These are phyloP conservation scores for Macrophomina tecta DNA, from an alignment of 2,329 filamentous ascomycete genomes.

Conservation along the genomic window DNA sequence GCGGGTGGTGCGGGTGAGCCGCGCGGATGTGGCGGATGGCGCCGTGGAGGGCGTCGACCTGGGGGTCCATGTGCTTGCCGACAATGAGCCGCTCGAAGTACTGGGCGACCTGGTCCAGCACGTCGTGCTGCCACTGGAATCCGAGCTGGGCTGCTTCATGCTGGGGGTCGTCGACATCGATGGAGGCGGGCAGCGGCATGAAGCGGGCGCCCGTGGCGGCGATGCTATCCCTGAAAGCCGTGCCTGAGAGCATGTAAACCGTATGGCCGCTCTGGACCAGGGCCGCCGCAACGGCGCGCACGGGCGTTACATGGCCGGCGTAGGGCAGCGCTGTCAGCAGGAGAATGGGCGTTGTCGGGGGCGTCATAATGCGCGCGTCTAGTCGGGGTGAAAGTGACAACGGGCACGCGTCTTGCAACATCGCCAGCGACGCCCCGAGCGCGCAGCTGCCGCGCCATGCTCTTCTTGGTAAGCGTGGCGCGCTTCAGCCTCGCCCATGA, in stretches of 20 bases:
- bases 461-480: too few species aligned
- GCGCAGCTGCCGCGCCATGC: too few species aligned
- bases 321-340: neutral
- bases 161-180: constrained; percentile 33
- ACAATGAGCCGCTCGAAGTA: neutral
- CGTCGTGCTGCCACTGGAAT: constrained; percentile 45
- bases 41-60: constrained; percentile 42
- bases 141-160: constrained; percentile 40
- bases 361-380: too few species aligned
- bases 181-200: constrained; percentile 40
- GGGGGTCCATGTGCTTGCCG: constrained; percentile 37
- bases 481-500: too few species aligned
- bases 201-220: constrained; percentile 49
- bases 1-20: constrained; percentile 43
- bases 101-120: constrained; percentile 31
- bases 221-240: constrained; percentile 44
- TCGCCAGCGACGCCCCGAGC: too few species aligned
- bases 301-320: constrained; percentile 34
- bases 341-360: neutral
- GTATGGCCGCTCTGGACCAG: constrained; percentile 50
- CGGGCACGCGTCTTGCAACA: too few species aligned
- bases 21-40: constrained; percentile 39
- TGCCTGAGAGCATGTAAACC: constrained; percentile 51
- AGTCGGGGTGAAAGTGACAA: too few species aligned
- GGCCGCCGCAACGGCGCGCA: constrained; percentile 43